Percentiles rank a stretch among this genome's conserved stretches.
These are phyloP conservation scores for Penicillium mononematosum DNA, from an alignment of 495 filamentous ascomycete species.

Conservation along the genomic window DNA sequence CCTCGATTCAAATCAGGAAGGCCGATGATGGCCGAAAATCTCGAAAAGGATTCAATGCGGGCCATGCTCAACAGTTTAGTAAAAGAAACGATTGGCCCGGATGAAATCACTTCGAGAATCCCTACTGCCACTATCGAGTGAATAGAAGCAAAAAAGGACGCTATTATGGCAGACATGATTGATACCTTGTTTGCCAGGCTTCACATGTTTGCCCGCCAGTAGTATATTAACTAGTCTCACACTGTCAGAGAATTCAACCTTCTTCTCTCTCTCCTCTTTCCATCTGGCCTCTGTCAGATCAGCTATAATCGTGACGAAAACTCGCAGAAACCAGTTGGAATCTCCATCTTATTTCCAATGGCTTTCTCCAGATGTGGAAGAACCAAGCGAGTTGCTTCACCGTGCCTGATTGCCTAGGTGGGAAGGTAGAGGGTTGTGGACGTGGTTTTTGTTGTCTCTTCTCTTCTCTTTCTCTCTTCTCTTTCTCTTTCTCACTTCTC, in stretches of 20 bases:
- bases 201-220: no score
- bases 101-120: neutral
- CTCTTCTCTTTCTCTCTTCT: no score
- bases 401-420: no score
- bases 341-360: neutral
- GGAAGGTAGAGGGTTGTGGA: no score
- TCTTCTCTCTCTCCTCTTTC: no score
- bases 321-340: neutral
- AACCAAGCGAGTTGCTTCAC: neutral
- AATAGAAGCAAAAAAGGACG: constrained; percentile 18
- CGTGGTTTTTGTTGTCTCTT: no score
- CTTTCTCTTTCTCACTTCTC: no score
- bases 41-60: neutral
- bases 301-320: neutral
- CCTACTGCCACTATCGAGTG: neutral
- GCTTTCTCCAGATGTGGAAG: neutral
- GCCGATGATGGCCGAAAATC: neutral
- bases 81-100: constrained; percentile 12
- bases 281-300: no score
- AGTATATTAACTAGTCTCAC: no score
- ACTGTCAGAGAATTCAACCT: no score
- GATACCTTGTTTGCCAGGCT: no score
- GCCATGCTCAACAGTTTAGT: neutral
- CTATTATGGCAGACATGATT: constrained; percentile 1
- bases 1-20: constrained; percentile 17